Base-by-base conservation (phyloP, 345 rosid genomes). In the Streptanthus diversifolius region DNA sequence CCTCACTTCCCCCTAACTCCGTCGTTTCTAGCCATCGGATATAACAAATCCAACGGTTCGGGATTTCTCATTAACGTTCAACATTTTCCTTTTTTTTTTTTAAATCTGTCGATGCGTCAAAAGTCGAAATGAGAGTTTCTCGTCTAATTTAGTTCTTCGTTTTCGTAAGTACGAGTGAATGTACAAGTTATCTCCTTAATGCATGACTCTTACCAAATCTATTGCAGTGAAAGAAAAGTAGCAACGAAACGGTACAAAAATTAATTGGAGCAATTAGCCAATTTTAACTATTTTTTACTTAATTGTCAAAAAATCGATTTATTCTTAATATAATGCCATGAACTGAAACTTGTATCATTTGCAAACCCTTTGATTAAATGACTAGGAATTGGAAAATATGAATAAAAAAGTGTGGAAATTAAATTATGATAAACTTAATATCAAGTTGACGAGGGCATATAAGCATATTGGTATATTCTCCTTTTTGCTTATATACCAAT, bases 391-490 rank as follows among this genome's bases (percentile, higher is more conserved):
- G 22, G 40, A 47, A 2, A 47, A 10, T 24, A 36, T 5, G 30
- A 58, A 35, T 27, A 18, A 35, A 57, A 8, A 47, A 47, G 9
- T 3, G 13, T 47, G 0, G 9, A 13, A 35, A 25, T 36, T 29
- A 30, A 33, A 52, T 63, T 52, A 47, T 54, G 39, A 55, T 57
- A 6, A 47, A 47, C 55, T 35, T 3, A 54, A 35, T 56, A 45
- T 41, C 36, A 70, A 63, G 66, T 52, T 63, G 76, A 37, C 6
- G 19, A 64, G 4, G 67, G 67, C 51, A 70, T 75, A 57, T 56
- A 47, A 64, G 76, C 56, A 77, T 77, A 56, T 70, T 47, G 47
- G 75, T 76, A 55, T 76, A 47, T 63, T 47, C 71, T 70, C 56
- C 14, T 36, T 69, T 67, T 62, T 33, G 45, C 35, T 63, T 27